These are phyloP conservation scores for Leccinum uliginosum DNA, from an alignment of 768 basidiomycete species.

Conservation along the genomic window DNA sequence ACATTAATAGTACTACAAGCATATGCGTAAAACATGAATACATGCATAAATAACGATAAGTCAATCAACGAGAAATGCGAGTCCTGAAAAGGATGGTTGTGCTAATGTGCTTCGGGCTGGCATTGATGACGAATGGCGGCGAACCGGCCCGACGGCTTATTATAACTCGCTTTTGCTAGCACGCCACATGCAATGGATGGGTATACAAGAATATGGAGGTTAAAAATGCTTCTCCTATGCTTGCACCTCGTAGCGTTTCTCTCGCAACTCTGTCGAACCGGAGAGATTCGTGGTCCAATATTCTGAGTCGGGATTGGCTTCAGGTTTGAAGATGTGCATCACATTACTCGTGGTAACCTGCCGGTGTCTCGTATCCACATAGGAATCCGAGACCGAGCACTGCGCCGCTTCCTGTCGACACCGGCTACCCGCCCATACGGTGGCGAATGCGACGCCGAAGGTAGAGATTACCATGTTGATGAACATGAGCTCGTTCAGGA, in stretches of 20 bases:
- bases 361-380: background rate
- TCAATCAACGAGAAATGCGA: background rate
- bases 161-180: background rate
- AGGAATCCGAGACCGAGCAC: background rate
- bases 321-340: background rate
- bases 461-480: conserved; percentile 8
- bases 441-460: conserved; percentile 7
- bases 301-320: background rate
- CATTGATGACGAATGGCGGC: background rate
- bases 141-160: background rate
- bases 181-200: background rate
- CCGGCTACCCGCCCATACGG: conserved; percentile 4
- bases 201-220: background rate
- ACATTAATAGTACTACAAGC: no score
- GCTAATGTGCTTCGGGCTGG: background rate
- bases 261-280: background rate
- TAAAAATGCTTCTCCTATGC: background rate
- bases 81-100: background rate
- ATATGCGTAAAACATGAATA: no score
- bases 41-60: no score
- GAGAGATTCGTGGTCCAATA: background rate
- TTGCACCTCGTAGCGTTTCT: background rate
- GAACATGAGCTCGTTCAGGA: conserved; percentile 5
- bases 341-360: background rate
- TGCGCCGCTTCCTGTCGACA: background rate